phyloP scores from a whole-genome alignment of 2,329 filamentous ascomycete genomes.

The Pyrenochaeta sp. region DNA sequence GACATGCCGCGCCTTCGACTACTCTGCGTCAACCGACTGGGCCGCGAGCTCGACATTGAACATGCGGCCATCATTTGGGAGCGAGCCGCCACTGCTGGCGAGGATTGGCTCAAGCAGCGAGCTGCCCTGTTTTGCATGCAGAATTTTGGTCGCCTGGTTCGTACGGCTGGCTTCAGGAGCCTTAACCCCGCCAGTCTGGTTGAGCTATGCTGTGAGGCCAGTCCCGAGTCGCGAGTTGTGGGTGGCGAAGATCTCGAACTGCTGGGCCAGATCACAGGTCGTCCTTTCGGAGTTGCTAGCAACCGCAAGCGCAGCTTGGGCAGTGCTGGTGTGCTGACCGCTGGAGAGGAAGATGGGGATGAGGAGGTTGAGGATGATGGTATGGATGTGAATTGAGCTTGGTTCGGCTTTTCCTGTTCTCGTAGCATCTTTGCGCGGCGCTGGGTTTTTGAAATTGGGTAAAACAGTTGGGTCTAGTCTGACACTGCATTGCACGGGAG shows the following conservation, averaged over 20 bases:
- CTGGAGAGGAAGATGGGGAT: conserved; percentile 53
- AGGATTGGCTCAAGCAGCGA: conserved; percentile 91
- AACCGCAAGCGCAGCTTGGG: conserved; percentile 55
- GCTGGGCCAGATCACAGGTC: conserved; percentile 59
- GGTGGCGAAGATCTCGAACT: conserved; percentile 83
- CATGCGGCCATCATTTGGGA: conserved; percentile 98
- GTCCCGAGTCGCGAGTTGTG: conserved; percentile 89
- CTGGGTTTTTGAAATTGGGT: conserved; percentile 9
- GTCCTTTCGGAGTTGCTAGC: conserved; percentile 47
- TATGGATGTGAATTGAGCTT: conserved; percentile 50
- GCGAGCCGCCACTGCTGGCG: conserved; percentile 85
- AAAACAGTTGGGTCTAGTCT: neutral
- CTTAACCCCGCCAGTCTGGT: conserved; percentile 82
- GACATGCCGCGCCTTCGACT: conserved; percentile 93
- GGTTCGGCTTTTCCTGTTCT: neutral
- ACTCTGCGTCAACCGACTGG: conserved; percentile 88
- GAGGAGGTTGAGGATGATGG: conserved; percentile 55
- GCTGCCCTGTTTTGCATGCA: conserved; percentile 89
- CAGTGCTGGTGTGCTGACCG: conserved; percentile 47
- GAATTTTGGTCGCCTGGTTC: conserved; percentile 93
- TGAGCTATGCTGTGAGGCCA: conserved; percentile 91
- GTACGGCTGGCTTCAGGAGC: conserved; percentile 84
- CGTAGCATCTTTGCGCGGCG: conserved; percentile 29
- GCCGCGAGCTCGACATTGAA: conserved; percentile 90
- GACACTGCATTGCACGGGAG: conserved; percentile 14